Conservation (phyloP, 2,329 filamentous ascomycete species). For the Fusarium sp. region DNA sequence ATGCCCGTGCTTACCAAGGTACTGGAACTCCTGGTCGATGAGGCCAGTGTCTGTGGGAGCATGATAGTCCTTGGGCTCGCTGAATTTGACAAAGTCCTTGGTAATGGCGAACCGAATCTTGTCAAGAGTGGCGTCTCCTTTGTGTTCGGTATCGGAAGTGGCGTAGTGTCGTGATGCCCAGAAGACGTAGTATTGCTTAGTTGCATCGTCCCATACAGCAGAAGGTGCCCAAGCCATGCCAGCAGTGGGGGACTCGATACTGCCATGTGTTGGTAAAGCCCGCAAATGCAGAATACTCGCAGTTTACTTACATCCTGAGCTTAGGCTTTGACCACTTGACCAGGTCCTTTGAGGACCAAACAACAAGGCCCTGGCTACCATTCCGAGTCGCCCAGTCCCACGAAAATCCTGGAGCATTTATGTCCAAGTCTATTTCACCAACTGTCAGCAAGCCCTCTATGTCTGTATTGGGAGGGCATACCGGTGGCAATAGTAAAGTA, state of each 20-base stretch:
- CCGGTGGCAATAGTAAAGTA: conserved; percentile 54
- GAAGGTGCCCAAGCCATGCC: conserved; percentile 57
- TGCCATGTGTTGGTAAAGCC: conserved; percentile 23
- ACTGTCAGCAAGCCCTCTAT: neutral
- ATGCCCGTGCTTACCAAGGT: conserved; percentile 54
- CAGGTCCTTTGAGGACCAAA: conserved; percentile 54
- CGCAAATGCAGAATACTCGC: rapidly evolving
- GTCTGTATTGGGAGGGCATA: conserved; percentile 1
- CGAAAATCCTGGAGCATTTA: conserved; percentile 51
- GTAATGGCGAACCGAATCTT: conserved; percentile 64
- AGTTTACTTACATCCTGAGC: conserved; percentile 17
- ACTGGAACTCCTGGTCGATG: conserved; percentile 64
- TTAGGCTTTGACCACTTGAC: conserved; percentile 52
- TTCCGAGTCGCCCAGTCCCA: conserved; percentile 54
- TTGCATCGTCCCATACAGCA: conserved; percentile 52
- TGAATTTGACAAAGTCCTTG: conserved; percentile 63
- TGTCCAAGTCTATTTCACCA: conserved; percentile 51
- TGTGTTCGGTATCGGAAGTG: conserved; percentile 58
- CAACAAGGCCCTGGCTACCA: conserved; percentile 53
- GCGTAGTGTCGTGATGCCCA: conserved; percentile 62
- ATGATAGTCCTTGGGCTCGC: conserved; percentile 58
- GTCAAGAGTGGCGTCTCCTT: conserved; percentile 55
- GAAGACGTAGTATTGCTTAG: conserved; percentile 59
- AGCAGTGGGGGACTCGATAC: conserved; percentile 51
- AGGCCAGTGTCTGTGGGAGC: conserved; percentile 56